Evolutionary conservation across 2,329 filamentous ascomycete species (phyloP).

Genomic region (Colletotrichum karsti): DNA sequence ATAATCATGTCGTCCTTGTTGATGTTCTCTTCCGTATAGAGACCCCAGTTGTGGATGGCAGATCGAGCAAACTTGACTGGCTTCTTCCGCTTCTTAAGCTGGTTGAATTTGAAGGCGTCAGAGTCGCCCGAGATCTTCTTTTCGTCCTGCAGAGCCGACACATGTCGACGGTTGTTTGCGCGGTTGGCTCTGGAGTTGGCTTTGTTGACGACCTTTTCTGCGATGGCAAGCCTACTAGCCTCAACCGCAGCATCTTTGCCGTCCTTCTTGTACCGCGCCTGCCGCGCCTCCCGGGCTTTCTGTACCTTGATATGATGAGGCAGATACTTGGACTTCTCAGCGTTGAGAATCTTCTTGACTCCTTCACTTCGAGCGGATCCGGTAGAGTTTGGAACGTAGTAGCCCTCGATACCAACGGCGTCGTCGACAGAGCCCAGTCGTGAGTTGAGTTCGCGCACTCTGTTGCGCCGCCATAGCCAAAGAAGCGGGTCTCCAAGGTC

Average conservation of each 20-base stretch:
- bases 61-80: conserved; percentile 97
- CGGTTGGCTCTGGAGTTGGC: conserved; percentile 93
- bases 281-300: conserved; percentile 89
- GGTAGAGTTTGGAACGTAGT: conserved; percentile 86
- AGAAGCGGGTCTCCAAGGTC: conserved; percentile 60
- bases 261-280: conserved; percentile 74
- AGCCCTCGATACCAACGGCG: conserved; percentile 63
- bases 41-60: conserved; percentile 97
- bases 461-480: conserved; percentile 66
- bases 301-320: conserved; percentile 97
- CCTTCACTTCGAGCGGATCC: conserved; percentile 93
- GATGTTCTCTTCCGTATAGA: conserved; percentile 98
- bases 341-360: conserved; percentile 93
- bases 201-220: conserved; percentile 84
- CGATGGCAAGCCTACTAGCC: conserved; percentile 73
- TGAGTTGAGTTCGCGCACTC: conserved; percentile 64
- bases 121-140: conserved; percentile 89
- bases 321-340: conserved; percentile 97
- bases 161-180: conserved; percentile 92
- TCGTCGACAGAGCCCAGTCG: conserved; percentile 34
- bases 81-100: conserved; percentile 99
- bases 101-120: conserved; percentile 96
- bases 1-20: conserved; percentile 99
- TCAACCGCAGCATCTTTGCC: conserved; percentile 77
- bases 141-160: conserved; percentile 94